A percentile compares a stretch with the other conserved stretches of the same genome.
These are phyloP conservation scores for Oryza nivara DNA, from an alignment of 176 grass and related monocot genomes.

Conservation along the genomic window DNA sequence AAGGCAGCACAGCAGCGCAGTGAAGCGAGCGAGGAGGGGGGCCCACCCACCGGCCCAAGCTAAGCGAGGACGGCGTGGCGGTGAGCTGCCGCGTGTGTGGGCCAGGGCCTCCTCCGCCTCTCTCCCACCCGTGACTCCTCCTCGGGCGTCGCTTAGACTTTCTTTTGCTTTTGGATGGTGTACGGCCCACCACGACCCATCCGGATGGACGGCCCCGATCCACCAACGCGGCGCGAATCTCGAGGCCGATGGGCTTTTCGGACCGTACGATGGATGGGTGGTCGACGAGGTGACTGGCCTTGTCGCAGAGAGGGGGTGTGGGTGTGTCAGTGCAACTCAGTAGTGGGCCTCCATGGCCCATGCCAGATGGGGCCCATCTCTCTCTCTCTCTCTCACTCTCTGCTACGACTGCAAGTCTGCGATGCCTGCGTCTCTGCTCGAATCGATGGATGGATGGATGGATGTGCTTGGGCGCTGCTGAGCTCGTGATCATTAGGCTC, in stretches of 20 bases:
- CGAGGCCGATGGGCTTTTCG: neutral
- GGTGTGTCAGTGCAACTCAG: neutral
- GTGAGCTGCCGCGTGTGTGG: neutral
- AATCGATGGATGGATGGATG: too few species aligned
- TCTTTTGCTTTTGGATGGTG: neutral
- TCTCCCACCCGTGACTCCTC: slow-evolving; percentile 37
- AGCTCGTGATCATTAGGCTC: too few species aligned
- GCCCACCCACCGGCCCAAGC: slow-evolving; percentile 21
- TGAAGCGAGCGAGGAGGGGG: neutral
- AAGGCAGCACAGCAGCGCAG: neutral
- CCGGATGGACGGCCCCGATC: slow-evolving; percentile 26
- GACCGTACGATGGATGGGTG: slow-evolving; percentile 26
- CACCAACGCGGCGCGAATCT: neutral
- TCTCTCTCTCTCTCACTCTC: neutral
- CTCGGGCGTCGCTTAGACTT: neutral
- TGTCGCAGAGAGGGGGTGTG: too few species aligned
- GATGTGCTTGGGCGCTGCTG: too few species aligned
- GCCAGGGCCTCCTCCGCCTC: too few species aligned
- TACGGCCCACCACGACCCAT: slow-evolving; percentile 34
- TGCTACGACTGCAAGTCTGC: too few species aligned
- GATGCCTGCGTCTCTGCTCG: too few species aligned
- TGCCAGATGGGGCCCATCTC: neutral
- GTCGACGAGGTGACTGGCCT: neutral
- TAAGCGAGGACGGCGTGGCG: slow-evolving; percentile 24
- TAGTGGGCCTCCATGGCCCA: neutral